Conservation (phyloP, 2,329 filamentous ascomycete genomes). For the Colletotrichum plurivorum region DNA sequence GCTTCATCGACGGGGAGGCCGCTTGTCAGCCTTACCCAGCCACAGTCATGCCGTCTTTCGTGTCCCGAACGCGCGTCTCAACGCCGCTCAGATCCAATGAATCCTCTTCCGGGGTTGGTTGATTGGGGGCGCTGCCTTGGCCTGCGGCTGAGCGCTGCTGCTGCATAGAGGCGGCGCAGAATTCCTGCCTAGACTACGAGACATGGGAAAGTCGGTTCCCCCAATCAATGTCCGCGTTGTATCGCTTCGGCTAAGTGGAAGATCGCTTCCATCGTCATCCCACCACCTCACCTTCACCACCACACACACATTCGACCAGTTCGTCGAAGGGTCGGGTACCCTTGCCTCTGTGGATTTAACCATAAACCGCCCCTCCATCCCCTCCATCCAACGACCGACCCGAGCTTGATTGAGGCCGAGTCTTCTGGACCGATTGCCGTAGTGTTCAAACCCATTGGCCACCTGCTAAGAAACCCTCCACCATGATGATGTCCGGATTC, state of each 20-base stretch:
- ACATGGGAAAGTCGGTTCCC: not conserved
- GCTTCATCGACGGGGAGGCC: constrained; percentile 22
- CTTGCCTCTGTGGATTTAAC: constrained; percentile 23
- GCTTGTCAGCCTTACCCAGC: constrained; percentile 38
- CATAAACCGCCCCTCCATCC: constrained; percentile 19
- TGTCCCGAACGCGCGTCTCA: constrained; percentile 32
- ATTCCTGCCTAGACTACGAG: constrained; percentile 21
- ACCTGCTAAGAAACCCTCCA: not conserved
- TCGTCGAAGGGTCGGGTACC: constrained; percentile 12
- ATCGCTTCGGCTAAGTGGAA: not conserved
- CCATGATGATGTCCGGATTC: constrained; percentile 50
- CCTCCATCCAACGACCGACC: not conserved
- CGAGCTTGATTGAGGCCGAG: not conserved
- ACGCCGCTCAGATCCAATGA: constrained; percentile 12
- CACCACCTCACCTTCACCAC: not conserved
- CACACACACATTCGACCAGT: constrained; percentile 4
- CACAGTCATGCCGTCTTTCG: constrained; percentile 24
- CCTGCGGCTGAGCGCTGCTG: constrained; percentile 25
- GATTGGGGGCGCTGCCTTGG: constrained; percentile 10
- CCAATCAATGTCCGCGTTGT: constrained; percentile 3
- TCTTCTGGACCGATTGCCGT: not conserved
- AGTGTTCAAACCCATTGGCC: not conserved
- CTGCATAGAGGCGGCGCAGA: constrained; percentile 24
- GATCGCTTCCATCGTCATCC: constrained; percentile 8
- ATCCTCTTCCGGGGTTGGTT: not conserved